Evolutionary conservation across 768 basidiomycete species (phyloP).

Genomic region (Amanita phalloides): DNA sequence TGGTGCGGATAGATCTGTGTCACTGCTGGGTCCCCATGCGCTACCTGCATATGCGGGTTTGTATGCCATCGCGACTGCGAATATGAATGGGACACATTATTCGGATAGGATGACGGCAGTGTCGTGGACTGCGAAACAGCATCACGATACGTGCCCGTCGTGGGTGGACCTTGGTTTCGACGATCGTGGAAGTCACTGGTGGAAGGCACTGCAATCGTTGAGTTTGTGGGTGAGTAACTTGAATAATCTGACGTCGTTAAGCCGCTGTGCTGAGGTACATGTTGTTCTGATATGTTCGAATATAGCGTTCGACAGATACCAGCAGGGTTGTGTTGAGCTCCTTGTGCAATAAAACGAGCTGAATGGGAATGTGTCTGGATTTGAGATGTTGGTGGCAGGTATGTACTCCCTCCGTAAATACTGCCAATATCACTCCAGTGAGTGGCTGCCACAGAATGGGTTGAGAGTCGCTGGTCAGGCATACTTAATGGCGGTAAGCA

Average conservation of each 20-base stretch:
- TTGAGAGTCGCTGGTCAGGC: neutral
- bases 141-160: neutral
- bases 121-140: neutral
- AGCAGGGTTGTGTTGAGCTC: neutral
- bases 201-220: neutral
- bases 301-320: neutral
- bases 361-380: neutral
- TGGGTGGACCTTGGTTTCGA: neutral
- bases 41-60: slow-evolving; percentile 19
- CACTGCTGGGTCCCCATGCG: slow-evolving; percentile 12
- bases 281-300: neutral
- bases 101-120: slow-evolving; percentile 3
- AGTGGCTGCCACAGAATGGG: neutral
- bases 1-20: slow-evolving; percentile 20
- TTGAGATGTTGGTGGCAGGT: neutral
- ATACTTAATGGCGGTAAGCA: neutral
- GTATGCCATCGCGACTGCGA: slow-evolving; percentile 32
- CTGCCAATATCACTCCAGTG: slow-evolving; percentile 1
- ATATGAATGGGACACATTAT: slow-evolving; percentile 20
- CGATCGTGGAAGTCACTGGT: neutral
- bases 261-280: neutral
- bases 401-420: neutral
- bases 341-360: slow-evolving; percentile 2
- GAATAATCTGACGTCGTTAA: neutral
- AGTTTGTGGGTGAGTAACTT: neutral